Evolutionary conservation across 345 rosid species (phyloP), one percentile per base, ranked within the genome.

Genomic region (Gossypium mustelinum): DNA sequence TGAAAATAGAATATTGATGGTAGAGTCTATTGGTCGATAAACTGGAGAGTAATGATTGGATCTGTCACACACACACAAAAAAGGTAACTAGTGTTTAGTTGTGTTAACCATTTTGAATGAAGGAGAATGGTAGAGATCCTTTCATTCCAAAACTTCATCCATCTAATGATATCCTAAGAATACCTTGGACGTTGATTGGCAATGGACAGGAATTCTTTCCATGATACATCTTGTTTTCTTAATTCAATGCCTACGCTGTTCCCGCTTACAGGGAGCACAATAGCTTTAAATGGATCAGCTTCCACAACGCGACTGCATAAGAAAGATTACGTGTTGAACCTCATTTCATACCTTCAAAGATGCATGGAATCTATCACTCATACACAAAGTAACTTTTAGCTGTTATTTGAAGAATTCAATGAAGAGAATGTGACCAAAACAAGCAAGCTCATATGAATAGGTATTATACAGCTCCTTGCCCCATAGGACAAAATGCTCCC

Each of bases 1-100:
- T 27, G 98, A 92, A 80, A 94, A 94, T 64, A 94, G 94, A 78
- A 94, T 87, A 80, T 94, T 91, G 63, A 92, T 87, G 63, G 77
- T 61, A 56, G 94, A 79, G 70, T 94, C 88, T 10, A 73, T 79
- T 12, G 92, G 84, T 63, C 68, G 91, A 85, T 89, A 87, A 61
- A 76, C 75, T 0, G 97, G 90, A 80, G 81, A 13, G 82, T 79
- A 83, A 71, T 74, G 27, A 65, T 84, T 76, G 44, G 80, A 80
- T 72, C 89, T 88, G 89, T 78, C 74, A 80, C 76, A 70, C 41
- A 58, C 41, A 55, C 22, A 22, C 34, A 11, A 43, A 8, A 25
- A 12, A 4, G 51, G 41, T 73, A 10, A 61, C 62, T 24, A 52
- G 13, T 7, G 13, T 39, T 58, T 10, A 70, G 20, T 20, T 10